These are phyloP conservation scores for apple (Malus domestica) DNA, from an alignment of 306 rosid species.

Conservation along the genomic window DNA sequence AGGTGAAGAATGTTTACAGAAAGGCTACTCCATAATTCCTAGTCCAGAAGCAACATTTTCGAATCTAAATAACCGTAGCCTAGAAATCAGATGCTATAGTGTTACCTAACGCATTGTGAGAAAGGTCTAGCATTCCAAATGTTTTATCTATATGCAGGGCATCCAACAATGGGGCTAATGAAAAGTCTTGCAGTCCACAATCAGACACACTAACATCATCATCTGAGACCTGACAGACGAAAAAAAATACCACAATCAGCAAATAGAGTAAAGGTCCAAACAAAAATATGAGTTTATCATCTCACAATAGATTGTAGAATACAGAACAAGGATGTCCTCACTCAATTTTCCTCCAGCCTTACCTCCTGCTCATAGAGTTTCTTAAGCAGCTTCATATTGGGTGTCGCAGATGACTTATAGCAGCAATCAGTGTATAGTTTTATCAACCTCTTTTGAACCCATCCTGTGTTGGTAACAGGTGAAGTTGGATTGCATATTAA, in stretches of 20 bases:
- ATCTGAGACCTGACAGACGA: constrained; percentile 63
- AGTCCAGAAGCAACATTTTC: constrained; percentile 9
- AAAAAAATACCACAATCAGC: constrained; percentile 14
- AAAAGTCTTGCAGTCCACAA: constrained; percentile 84
- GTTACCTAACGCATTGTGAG: constrained; percentile 84
- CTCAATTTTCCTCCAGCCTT: neutral
- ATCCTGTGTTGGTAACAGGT: constrained; percentile 37
- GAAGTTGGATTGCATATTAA: neutral
- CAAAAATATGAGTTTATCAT: neutral
- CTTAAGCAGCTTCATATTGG: constrained; percentile 68
- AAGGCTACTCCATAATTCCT: neutral
- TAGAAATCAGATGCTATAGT: neutral
- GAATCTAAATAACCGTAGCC: neutral
- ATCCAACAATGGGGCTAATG: constrained; percentile 72
- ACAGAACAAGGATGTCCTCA: constrained; percentile 5
- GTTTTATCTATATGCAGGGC: constrained; percentile 61
- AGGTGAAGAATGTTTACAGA: constrained; percentile 8
- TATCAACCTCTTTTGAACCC: constrained; percentile 83
- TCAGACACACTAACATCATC: constrained; percentile 77
- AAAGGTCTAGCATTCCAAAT: constrained; percentile 79
- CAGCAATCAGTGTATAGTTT: constrained; percentile 68
- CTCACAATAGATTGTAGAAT: constrained; percentile 3
- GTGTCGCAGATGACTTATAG: constrained; percentile 60
- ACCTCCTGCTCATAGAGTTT: constrained; percentile 90
- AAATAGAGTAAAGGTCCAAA: constrained; percentile 1